phyloP scores from a whole-genome alignment of 2,329 filamentous ascomycete genomes.

The Penicillium digitatum region DNA sequence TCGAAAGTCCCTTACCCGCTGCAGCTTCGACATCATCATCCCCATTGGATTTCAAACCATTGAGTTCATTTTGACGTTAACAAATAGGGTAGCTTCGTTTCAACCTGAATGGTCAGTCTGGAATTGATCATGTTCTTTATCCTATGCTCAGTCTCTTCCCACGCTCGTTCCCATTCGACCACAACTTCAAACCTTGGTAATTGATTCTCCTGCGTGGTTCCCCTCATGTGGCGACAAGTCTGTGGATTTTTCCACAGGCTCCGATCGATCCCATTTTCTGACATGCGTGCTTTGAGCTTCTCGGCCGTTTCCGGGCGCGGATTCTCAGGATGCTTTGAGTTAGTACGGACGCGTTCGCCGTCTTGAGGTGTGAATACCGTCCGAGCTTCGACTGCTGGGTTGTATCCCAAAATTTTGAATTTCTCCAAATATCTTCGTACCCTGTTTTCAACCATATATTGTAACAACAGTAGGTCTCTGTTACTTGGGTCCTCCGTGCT shows the following conservation, averaged over 20 bases:
- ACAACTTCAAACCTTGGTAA: neutral
- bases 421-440: constrained; percentile 58
- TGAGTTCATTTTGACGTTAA: neutral
- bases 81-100: neutral
- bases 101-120: neutral
- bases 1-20: neutral
- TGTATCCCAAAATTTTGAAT: constrained; percentile 79
- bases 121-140: neutral
- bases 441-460: no score
- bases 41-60: neutral
- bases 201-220: neutral
- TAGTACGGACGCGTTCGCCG: constrained; percentile 63
- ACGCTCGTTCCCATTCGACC: no score
- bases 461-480: no score
- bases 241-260: neutral
- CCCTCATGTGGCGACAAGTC: neutral
- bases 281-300: constrained; percentile 18
- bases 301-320: constrained; percentile 50
- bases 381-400: constrained; percentile 83
- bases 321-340: constrained; percentile 65
- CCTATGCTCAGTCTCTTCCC: neutral
- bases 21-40: neutral
- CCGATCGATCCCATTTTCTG: neutral
- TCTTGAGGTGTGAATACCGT: constrained; percentile 77
- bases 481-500: no score